Percentiles rank a stretch among this genome's conserved stretches.
Evolutionary conservation across 192 early-diverging fungal species (phyloP).

Genomic region (Podila epigama): DNA sequence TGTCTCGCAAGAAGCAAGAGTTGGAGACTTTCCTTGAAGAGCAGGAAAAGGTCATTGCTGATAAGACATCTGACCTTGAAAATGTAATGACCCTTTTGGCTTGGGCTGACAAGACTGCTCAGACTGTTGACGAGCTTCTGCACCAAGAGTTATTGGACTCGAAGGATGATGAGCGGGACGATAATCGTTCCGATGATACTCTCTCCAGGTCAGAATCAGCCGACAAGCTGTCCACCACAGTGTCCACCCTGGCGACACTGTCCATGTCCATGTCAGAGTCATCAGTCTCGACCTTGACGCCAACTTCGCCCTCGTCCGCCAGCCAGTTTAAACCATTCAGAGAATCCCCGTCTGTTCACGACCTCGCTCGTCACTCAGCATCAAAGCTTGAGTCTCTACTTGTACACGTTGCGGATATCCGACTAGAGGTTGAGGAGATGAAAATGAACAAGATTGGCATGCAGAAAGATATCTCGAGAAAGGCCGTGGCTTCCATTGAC

Average conservation of each 20-base stretch:
- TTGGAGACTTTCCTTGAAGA: constrained; percentile 6
- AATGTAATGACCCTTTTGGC: constrained; percentile 5
- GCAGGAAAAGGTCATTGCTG: constrained; percentile 9
- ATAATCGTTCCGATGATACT: background rate
- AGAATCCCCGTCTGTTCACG: background rate
- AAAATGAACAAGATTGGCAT: constrained; percentile 13
- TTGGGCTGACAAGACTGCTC: constrained; percentile 17
- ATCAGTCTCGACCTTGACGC: constrained; percentile 7
- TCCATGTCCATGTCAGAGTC: background rate
- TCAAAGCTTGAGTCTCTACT: background rate
- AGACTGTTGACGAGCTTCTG: background rate
- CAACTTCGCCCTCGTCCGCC: background rate
- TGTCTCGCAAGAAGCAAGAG: constrained; percentile 5
- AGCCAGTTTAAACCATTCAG: background rate
- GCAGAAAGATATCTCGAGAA: constrained; percentile 3
- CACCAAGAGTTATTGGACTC: background rate
- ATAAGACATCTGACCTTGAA: constrained; percentile 13
- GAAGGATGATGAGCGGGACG: background rate
- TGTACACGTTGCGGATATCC: background rate
- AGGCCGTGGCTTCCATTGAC: background rate
- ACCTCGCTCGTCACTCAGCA: constrained; percentile 4
- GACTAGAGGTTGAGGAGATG: constrained; percentile 20
- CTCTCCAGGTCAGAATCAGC: background rate
- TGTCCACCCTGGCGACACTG: background rate
- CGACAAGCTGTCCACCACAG: background rate